Evolutionary conservation across 1,139 yeast species (phyloP), one percentile per base, ranked within the genome.

Genomic region (Debaryomyces singareniensis): DNA sequence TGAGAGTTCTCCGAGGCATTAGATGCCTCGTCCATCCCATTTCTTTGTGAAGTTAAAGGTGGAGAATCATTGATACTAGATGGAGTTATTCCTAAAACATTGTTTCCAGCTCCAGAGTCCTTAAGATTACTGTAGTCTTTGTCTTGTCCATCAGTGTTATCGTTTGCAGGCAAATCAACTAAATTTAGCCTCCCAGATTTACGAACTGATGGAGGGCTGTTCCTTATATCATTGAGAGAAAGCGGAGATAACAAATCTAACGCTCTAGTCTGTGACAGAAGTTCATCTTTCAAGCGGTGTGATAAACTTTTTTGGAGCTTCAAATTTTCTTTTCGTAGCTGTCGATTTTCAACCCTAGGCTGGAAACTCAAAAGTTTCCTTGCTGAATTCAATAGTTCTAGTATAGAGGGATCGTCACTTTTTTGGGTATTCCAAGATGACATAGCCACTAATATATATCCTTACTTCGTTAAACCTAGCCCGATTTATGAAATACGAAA

Each of bases 301-400:
- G 24, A 10, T 30, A 43, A 54, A 27, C 34, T 32, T 27, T 45
- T 38, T 36, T 55, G 61, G 14, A 43, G 29, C 27, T 51, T 51
- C 23, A 45, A 37, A 41, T 51, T 61, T 18, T 59, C 60, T 37
- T 61, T 61, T 26, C 73, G 50, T 15, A 59, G 38, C 28, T 58
- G 63, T 32, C 71, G 49, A 42, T 67, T 65, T 36, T 61, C 68
- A 26, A 65, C 63, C 31, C 73, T 43, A 15, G 65, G 55, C 39
- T 65, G 67, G 27, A 65, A 53, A 15, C 61, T 45, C 29, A 66
- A 46, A 26, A 67, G 49, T 38, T 59, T 60, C 40, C 60, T 62
- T 5, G 71, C 72, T 15, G 70, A 64, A 46, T 54, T 47, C 38
- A 65, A 62, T 28, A 67, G 57, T 42, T 67, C 71, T 37, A 58